Evolutionary conservation across 371 early-diverging fungal species (phyloP).

Genomic region (Gilbertella persicaria): DNA sequence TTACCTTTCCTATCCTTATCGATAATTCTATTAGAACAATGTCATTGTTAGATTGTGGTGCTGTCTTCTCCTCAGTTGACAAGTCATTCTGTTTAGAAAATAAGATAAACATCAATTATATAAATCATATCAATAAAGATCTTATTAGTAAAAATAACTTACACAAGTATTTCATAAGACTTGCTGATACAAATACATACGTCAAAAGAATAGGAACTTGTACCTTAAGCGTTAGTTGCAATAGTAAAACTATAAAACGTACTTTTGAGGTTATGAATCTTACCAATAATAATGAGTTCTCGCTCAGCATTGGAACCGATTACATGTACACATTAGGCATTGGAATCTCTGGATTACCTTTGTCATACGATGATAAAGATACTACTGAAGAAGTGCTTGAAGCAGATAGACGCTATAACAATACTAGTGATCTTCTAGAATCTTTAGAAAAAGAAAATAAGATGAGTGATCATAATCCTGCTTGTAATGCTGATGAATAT

Average conservation of each 20-base stretch:
- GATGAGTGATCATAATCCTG: neutral
- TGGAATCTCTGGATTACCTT: conserved; percentile 4
- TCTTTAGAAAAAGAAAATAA: neutral
- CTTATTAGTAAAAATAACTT: too few relatives aligned
- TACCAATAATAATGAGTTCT: neutral
- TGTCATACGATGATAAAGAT: neutral
- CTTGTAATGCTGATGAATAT: neutral
- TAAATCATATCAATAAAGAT: too few relatives aligned
- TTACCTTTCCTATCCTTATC: too few relatives aligned
- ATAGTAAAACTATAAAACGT: neutral
- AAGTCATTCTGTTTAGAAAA: too few relatives aligned
- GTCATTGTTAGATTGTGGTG: too few relatives aligned
- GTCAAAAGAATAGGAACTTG: neutral
- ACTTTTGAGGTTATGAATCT: neutral
- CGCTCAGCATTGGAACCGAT: neutral
- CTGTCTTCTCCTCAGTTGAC: too few relatives aligned
- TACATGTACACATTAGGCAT: neutral
- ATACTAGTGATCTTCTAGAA: conserved; percentile 3
- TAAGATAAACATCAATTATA: too few relatives aligned
- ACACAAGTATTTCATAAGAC: neutral
- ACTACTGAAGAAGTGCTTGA: neutral
- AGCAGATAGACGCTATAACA: conserved; percentile 1
- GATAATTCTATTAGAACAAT: too few relatives aligned
- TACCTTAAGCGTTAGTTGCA: neutral
- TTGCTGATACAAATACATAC: neutral